phyloP scores from a whole-genome alignment of 345 rosid genomes.

The Brassica napus region DNA sequence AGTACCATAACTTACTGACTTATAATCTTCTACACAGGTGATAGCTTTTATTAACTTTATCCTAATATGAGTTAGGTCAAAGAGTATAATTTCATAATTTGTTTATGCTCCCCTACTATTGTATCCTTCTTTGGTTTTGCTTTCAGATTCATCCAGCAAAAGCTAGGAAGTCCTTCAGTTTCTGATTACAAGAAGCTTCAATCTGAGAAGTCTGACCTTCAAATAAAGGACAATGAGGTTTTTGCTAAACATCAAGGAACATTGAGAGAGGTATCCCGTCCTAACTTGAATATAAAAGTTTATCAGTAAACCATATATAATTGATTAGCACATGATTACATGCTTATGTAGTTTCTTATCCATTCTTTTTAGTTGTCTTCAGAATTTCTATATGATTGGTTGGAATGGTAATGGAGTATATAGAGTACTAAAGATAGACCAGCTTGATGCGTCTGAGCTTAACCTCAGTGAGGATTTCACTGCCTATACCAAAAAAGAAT shows the following conservation, averaged over 20 bases:
- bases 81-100: neutral
- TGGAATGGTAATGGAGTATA: too few species aligned
- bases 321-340: too few species aligned
- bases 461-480: neutral
- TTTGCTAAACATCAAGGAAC: conserved; percentile 61
- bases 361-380: too few species aligned
- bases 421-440: too few species aligned
- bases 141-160: conserved; percentile 77
- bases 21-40: neutral
- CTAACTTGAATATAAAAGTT: neutral
- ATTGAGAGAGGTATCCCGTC: conserved; percentile 58
- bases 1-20: neutral
- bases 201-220: conserved; percentile 68
- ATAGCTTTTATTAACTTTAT: neutral
- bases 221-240: conserved; percentile 62
- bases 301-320: too few species aligned
- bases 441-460: too few species aligned
- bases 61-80: neutral
- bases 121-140: conserved; percentile 7
- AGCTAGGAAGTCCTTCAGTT: conserved; percentile 69
- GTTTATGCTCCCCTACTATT: neutral
- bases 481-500: neutral
- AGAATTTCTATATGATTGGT: too few species aligned
- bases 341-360: too few species aligned
- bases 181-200: conserved; percentile 84